A percentile compares a stretch with the other conserved stretches of the same genome.
phyloP scores from a whole-genome alignment of 192 early-diverging fungal genomes.

The Lobosporangium transversale region DNA sequence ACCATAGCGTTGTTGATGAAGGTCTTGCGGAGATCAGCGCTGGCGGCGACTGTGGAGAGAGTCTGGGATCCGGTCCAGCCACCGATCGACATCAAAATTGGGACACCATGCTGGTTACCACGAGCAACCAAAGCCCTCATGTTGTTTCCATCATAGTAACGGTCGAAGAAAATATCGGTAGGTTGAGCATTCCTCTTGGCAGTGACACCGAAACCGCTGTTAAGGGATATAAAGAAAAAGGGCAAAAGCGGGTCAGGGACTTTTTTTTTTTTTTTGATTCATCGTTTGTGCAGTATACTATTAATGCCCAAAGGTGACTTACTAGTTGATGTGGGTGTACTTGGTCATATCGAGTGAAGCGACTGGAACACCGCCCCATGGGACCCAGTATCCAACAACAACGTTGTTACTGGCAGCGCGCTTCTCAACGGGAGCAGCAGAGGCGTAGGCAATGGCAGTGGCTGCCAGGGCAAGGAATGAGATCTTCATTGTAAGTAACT shows the following conservation, averaged over 20 bases:
- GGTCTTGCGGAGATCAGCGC: constrained; percentile 56
- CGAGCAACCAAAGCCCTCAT: constrained; percentile 38
- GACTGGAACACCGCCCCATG: constrained; percentile 52
- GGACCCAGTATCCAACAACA: constrained; percentile 52
- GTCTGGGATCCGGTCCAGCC: constrained; percentile 82
- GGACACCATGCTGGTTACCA: constrained; percentile 40
- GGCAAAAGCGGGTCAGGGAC: neutral
- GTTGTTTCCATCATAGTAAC: constrained; percentile 51
- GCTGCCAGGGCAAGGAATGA: constrained; percentile 45
- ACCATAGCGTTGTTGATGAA: constrained; percentile 69
- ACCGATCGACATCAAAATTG: constrained; percentile 69
- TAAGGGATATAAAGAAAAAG: constrained; percentile 1
- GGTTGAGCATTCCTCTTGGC: constrained; percentile 29
- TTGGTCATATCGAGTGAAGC: constrained; percentile 53
- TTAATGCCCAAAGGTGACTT: constrained; percentile 11
- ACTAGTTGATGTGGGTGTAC: constrained; percentile 56
- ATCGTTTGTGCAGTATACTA: too few relatives aligned
- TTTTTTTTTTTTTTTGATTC: too few relatives aligned
- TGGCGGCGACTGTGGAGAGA: constrained; percentile 66
- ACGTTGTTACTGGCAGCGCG: constrained; percentile 41
- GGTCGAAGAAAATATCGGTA: constrained; percentile 41
- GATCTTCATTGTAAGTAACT: constrained; percentile 28
- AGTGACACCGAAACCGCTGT: constrained; percentile 49
- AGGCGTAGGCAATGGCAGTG: constrained; percentile 30
- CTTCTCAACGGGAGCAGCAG: constrained; percentile 36